Evolutionary conservation across 768 basidiomycete genomes (phyloP).

Genomic region (Boletus pseudo-olivaceus): DNA sequence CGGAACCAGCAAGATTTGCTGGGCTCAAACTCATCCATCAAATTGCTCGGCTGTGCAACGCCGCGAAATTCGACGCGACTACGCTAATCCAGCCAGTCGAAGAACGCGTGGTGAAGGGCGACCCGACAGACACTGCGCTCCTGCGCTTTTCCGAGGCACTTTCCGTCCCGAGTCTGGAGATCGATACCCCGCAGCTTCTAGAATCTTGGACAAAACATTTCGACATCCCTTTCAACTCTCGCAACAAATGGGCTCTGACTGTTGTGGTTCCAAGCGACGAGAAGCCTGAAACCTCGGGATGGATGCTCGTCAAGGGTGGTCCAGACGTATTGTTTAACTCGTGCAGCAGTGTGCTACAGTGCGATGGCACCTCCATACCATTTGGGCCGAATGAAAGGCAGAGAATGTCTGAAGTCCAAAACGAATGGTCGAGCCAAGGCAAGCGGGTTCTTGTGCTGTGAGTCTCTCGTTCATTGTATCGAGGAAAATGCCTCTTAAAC

Average conservation of each 20-base stretch:
- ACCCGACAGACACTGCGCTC: slow-evolving; percentile 53
- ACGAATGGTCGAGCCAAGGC: slow-evolving; percentile 45
- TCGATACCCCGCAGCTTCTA: slow-evolving; percentile 19
- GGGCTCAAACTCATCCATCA: slow-evolving; percentile 29
- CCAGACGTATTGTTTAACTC: slow-evolving; percentile 49
- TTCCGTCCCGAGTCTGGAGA: slow-evolving; percentile 15
- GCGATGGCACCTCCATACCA: slow-evolving; percentile 32
- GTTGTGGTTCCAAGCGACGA: slow-evolving; percentile 23
- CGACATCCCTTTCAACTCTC: slow-evolving; percentile 45
- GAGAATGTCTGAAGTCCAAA: slow-evolving; percentile 30
- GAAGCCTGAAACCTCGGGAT: slow-evolving; percentile 8
- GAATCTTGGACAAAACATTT: slow-evolving; percentile 25
- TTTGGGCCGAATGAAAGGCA: slow-evolving; percentile 25
- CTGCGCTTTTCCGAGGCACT: slow-evolving; percentile 43
- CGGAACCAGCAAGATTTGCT: slow-evolving; percentile 8
- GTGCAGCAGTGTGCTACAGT: slow-evolving; percentile 34
- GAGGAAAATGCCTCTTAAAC: background rate
- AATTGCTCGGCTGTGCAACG: slow-evolving; percentile 52
- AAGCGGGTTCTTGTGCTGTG: slow-evolving; percentile 52
- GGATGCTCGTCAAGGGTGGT: slow-evolving; percentile 55
- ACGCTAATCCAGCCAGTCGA: slow-evolving; percentile 24
- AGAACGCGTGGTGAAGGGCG: slow-evolving; percentile 38
- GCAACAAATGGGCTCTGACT: slow-evolving; percentile 56
- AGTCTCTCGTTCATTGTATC: background rate
- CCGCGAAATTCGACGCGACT: slow-evolving; percentile 45